Conservation (phyloP, 176 grass and related monocot genomes). For the Calamus simplicifolius region DNA sequence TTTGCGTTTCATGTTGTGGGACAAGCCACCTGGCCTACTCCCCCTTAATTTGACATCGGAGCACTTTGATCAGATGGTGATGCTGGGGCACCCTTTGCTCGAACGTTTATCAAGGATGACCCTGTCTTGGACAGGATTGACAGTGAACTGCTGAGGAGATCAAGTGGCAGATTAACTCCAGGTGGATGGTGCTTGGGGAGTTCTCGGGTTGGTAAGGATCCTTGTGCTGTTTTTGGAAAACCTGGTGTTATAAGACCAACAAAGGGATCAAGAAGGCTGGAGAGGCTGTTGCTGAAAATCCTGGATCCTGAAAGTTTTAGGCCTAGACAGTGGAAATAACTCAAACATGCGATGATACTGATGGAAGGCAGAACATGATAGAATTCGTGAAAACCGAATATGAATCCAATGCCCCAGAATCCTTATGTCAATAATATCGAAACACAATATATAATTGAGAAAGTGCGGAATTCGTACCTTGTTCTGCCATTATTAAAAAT, state of each 20-base stretch:
- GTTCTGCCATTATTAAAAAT: too few relatives aligned
- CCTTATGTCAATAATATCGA: too few relatives aligned
- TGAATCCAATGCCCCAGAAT: too few relatives aligned
- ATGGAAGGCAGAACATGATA: too few relatives aligned
- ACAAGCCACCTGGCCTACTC: constrained; percentile 36
- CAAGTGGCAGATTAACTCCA: constrained; percentile 35
- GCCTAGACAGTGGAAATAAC: constrained; percentile 46
- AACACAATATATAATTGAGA: too few relatives aligned
- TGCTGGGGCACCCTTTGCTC: constrained; percentile 55
- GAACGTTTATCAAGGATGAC: constrained; percentile 34
- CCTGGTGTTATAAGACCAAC: constrained; percentile 47
- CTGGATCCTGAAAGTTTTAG: constrained; percentile 80
- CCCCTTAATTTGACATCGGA: constrained; percentile 54
- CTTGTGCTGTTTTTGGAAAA: constrained; percentile 47
- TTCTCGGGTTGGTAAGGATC: constrained; percentile 32
- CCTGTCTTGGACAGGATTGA: constrained; percentile 74
- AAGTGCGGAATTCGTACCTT: too few relatives aligned
- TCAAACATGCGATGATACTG: too few relatives aligned
- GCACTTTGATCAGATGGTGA: constrained; percentile 54
- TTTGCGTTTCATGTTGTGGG: constrained; percentile 82
- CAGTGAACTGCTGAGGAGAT: constrained; percentile 31
- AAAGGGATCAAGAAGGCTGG: constrained; percentile 44
- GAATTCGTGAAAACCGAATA: too few relatives aligned
- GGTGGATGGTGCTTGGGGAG: constrained; percentile 88
- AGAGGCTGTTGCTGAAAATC: constrained; percentile 65